Evolutionary conservation across 2,329 filamentous ascomycete species (phyloP), one percentile per base, ranked within the genome.

Genomic region (Fusarium nelsonii): DNA sequence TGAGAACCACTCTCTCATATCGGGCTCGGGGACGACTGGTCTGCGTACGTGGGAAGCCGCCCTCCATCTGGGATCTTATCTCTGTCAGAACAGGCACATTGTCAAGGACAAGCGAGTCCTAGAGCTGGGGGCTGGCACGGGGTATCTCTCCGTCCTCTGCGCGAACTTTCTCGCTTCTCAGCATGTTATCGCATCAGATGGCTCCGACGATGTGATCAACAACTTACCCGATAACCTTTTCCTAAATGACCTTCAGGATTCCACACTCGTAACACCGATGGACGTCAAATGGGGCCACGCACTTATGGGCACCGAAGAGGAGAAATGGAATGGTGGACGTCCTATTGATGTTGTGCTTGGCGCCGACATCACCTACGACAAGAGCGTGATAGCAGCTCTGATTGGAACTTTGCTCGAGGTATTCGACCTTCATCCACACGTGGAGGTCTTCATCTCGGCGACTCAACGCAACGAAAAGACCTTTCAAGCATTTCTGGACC

Each of bases 41-140:
- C 84, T 92, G 26, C 86, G 92, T 34, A 95, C 92, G 0, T 96
- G 92, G 92, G 92, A 95, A 77, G 92, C 92, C 1, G 89, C 91
- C 3, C 81, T 95, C 10, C 90, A 93, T 70, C 83, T 95, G 0
- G 91, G 90, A 2, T 85, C 89, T 44, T 93, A 89, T 72, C 85
- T 94, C 23, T 87, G 87, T 63, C 63, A 74, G n/a, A 78, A 84
- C 50, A 78, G 77, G 1, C 66, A 70, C 3, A 68, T 85, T 20
- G 80, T 92, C 30, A 73, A 73, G 9, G 84, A 81, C 3, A 90
- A 88, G 73, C 84, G 82, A 9, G 79, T 94, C 1, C 81, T 95
- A 3, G 92, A 95, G 75, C 83, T 95, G 2, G 92, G 92, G 5
- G 88, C 91, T 2, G 92, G 92, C 2, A 94, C 92, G 1, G 92